Conservation (phyloP, 768 basidiomycete species). For the Neoboletus subvelutipes region DNA sequence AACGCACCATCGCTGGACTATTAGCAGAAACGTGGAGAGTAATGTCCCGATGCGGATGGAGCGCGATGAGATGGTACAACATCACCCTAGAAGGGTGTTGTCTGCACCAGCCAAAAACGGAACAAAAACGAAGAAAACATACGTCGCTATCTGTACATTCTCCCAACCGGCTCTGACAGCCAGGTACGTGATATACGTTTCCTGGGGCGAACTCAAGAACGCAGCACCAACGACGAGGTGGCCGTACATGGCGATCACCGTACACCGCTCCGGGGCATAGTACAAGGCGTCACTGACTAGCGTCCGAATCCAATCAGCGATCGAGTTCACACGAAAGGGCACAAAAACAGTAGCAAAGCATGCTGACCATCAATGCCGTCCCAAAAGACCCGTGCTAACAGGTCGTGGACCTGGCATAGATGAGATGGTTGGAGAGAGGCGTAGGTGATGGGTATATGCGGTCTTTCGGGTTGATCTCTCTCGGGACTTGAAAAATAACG, state of each 20-base stretch:
- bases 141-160: slow-evolving; percentile 77
- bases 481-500: slow-evolving; percentile 47
- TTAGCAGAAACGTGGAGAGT: slow-evolving; percentile 82
- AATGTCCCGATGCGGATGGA: slow-evolving; percentile 75
- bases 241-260: slow-evolving; percentile 74
- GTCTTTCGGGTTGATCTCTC: slow-evolving; percentile 43
- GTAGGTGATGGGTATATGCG: slow-evolving; percentile 59
- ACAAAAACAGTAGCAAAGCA: background rate
- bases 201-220: slow-evolving; percentile 73
- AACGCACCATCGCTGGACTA: slow-evolving; percentile 71
- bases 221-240: slow-evolving; percentile 71
- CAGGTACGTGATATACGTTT: slow-evolving; percentile 83
- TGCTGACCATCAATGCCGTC: slow-evolving; percentile 67
- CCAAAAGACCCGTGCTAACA: slow-evolving; percentile 72
- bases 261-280: slow-evolving; percentile 67
- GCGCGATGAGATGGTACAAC: slow-evolving; percentile 71
- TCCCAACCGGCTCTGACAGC: slow-evolving; percentile 82
- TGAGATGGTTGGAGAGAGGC: slow-evolving; percentile 57
- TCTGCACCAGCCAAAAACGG: background rate
- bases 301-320: slow-evolving; percentile 1
- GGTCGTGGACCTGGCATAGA: slow-evolving; percentile 68
- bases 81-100: slow-evolving; percentile 49
- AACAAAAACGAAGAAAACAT: slow-evolving; percentile 10
- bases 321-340: background rate
- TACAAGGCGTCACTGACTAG: slow-evolving; percentile 70